Evolutionary conservation across 2,329 filamentous ascomycete species (phyloP), one percentile per base, ranked within the genome.

Genomic region (Laburnicola sp.): DNA sequence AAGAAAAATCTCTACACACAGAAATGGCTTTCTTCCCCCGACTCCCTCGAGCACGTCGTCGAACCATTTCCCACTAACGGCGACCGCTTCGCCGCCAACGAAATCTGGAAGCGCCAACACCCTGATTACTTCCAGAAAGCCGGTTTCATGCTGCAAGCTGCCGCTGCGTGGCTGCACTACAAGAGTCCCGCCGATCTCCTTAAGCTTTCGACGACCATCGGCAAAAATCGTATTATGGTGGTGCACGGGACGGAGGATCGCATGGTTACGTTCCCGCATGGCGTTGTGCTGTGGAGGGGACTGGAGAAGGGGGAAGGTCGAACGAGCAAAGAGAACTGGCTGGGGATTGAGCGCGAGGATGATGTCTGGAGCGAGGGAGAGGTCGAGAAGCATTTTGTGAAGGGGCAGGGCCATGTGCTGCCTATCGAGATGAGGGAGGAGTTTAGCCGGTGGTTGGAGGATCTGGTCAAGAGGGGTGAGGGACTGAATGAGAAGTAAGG

Each of bases 41-140:
- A 93, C 71, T 78, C 58, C 0, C 58, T 68, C 10, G 74, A 78
- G 43, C 68, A 61, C 39, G 67, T 73, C 2, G 67, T 74, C 50
- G 61, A 77, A 32, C 73, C 71, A 6, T 96, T 94, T 70, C 81
- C 81, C 3, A 89, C 80, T 45, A 94, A 93, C 66, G 91, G 85
- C 51, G 88, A 94, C 75, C 86, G 91, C 4, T 93, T 91, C 65
- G 86, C 88, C 25, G 91, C 91, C 0, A 84, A 87, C 59, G 90
- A 96, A 72, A 72, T 95, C 56, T 78, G 77, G 64, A 96, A 96
- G 76, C 80, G 87, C 16, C 74, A 78, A 11, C 80, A 88, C 51
- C 74, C 79, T 1, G 75, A 78, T 0, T 76, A 77, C 4, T 93
- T 91, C 69, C 83, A 82, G 3, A 79, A 78, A 40, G 78, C 77